Evolutionary conservation across 2,329 filamentous ascomycete species (phyloP), one percentile per base, ranked within the genome.

Genomic region (Conoideocrella luteorostrata): DNA sequence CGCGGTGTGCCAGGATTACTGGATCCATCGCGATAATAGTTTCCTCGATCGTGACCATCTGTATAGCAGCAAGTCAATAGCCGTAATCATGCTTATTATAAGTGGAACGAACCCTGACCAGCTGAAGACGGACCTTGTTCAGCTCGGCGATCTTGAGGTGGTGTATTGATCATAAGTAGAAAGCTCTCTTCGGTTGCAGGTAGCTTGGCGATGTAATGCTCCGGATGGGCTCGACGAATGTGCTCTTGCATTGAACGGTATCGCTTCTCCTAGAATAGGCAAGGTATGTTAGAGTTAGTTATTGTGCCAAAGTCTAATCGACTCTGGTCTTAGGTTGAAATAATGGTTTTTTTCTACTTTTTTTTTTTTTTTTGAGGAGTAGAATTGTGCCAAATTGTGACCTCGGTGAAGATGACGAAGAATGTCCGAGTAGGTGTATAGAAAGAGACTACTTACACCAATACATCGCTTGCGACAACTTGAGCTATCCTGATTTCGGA

Each of bases 211-310:
- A 98, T 95, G 70, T 97, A 97, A 66, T 96, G 86, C 65, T 95
- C 89, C 49, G 91, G 91, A 65, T 98, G 93, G 54, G 93, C 91
- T 66, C 93, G 84, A 58, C 93, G 88, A 60, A 98, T 97, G 63
- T 98, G 93, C 77, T 98, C 93, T 70, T 97, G 93, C 88, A 98
- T 97, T 51, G 91, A 97, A 66, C 93, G 89, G 71, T 90, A 98
- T 55, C 88, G 80, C 69, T 95, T 95, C 72, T 94, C 88, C 88
- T 94, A 68, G 47, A 11, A 17, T 24, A 34, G 11, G 12, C n/a
- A 7, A 38, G 21, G 4, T 28, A 5, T 17, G 41, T 33, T 35
- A 43, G 41, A 26, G n/a, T 38, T 28, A 17, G 20, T n/a, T n/a
- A n/a, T n/a, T n/a, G n/a, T n/a, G n/a, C n/a, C n/a, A n/a, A n/a